A percentile compares a stretch with the other conserved stretches of the same genome.
These are phyloP conservation scores for Sphagnum contortum DNA, from an alignment of 225 moss, liverwort and hornwort species.

Conservation along the genomic window DNA sequence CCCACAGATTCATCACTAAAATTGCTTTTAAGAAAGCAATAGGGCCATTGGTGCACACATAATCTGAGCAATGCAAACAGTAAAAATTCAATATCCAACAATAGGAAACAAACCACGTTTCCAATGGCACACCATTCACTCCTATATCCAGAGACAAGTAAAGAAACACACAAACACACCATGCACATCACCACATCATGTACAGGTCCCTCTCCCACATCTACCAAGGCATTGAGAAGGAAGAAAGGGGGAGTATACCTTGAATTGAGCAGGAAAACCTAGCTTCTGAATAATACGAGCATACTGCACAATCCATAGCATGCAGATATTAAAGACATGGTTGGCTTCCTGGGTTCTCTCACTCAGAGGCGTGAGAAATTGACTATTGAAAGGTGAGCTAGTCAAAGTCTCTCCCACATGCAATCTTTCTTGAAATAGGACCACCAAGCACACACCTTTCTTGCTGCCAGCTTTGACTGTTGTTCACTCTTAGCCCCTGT, in stretches of 20 bases:
- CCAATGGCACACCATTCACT: too few relatives aligned
- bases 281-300: conserved; percentile 99
- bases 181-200: neutral
- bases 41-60: neutral
- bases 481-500: conserved; percentile 99
- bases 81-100: too few relatives aligned
- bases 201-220: neutral
- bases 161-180: neutral
- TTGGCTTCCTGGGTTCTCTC: conserved; percentile 14
- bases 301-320: conserved; percentile 91
- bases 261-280: conserved; percentile 95
- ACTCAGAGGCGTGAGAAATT: conserved; percentile 29
- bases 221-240: neutral
- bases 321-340: conserved; percentile 48
- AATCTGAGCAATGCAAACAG: too few relatives aligned
- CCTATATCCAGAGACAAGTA: neutral
- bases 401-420: conserved; percentile 19
- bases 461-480: conserved; percentile 96
- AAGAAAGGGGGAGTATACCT: conserved; percentile 31
- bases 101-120: too few relatives aligned
- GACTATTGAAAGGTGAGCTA: conserved; percentile 28
- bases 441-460: conserved; percentile 85
- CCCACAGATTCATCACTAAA: neutral
- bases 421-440: conserved; percentile 34
- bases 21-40: neutral